Evolutionary conservation across 306 rosid genomes (phyloP), one percentile per base, ranked within the genome.

Genomic region (Inga laurina): DNA sequence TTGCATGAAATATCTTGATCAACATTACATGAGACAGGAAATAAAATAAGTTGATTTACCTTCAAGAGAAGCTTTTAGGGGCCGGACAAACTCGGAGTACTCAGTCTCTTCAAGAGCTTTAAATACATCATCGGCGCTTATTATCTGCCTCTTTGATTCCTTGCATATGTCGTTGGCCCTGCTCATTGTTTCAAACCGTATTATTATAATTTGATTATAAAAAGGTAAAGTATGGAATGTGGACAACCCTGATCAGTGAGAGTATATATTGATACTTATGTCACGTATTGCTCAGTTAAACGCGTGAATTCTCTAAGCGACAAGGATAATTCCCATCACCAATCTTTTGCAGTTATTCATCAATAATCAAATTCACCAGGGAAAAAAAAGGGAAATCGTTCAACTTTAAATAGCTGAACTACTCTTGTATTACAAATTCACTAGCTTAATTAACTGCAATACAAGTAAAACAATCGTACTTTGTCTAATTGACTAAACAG

Each of bases 131-230:
- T 96, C 94, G 68, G 89, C 97, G 72, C 41, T 92, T 21, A 96
- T 91, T 6, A 93, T 96, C 89, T 92, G 99, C 80, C 99, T 90
- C 91, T 88, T 92, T 78, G 96, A 87, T 78, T 94, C 99, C 87
- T 73, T 94, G 87, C 99, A 96, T 51, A 96, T 87, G 83, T 96
- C 99, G 82, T 96, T 94, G 34, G 99, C 97, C 80, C 99, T 96
- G 90, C 76, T 68, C 21, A 72, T 78, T 39, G 81, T 72, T 27
- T 14, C 62, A 44, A 76, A 77, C 43, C 54, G 46, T 21, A 21
- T 14, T 14, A 43, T 9, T 64, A 56, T 35, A 34, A 18, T n/a
- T n/a, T 2, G 43, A n/a, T 9, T 48, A 59, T 0, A 43, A 30
- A 11, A 22, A 72, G 59, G 39, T 15, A 68, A 21, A 49, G 16